Conservation (phyloP, 495 filamentous ascomycete genomes). For the Aspergillus sclerotioniger region DNA sequence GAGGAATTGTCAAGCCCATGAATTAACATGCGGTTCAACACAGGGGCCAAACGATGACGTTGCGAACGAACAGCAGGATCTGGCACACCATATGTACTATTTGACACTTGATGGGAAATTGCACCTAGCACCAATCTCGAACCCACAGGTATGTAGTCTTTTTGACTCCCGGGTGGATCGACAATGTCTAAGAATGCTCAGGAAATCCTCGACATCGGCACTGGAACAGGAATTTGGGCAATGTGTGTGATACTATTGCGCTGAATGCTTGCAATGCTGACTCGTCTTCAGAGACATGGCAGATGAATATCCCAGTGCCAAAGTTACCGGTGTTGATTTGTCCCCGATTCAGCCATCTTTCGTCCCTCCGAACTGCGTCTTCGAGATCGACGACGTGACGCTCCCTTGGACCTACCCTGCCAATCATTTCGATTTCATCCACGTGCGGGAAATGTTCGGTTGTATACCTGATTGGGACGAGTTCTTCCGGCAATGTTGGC, state of each 20-base stretch:
- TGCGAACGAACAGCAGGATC: conserved; percentile 27
- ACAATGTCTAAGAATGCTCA: conserved; percentile 7
- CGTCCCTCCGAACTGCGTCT: conserved; percentile 50
- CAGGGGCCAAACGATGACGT: conserved; percentile 32
- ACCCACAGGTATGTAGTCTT: conserved; percentile 25
- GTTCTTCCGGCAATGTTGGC: conserved; percentile 36
- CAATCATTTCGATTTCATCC: conserved; percentile 64
- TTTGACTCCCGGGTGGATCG: no score
- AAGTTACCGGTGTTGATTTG: conserved; percentile 44
- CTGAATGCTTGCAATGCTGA: background rate
- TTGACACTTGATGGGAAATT: conserved; percentile 47
- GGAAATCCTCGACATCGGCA: conserved; percentile 53
- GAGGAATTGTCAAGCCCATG: background rate
- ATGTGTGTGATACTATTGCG: conserved; percentile 29
- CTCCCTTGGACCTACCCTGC: conserved; percentile 53
- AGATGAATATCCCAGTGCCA: conserved; percentile 47
- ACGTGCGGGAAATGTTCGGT: conserved; percentile 57
- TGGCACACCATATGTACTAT: conserved; percentile 34
- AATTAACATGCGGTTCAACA: background rate
- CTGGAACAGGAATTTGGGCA: conserved; percentile 57
- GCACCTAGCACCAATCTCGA: conserved; percentile 45
- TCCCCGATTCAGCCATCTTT: conserved; percentile 44
- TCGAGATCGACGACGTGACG: conserved; percentile 56
- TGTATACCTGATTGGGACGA: conserved; percentile 59
- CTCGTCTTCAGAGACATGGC: conserved; percentile 42